Percentiles rank a stretch among this genome's conserved stretches.
These are phyloP conservation scores for Candida coleopterorum DNA, from an alignment of 805 yeast species.

Conservation along the genomic window DNA sequence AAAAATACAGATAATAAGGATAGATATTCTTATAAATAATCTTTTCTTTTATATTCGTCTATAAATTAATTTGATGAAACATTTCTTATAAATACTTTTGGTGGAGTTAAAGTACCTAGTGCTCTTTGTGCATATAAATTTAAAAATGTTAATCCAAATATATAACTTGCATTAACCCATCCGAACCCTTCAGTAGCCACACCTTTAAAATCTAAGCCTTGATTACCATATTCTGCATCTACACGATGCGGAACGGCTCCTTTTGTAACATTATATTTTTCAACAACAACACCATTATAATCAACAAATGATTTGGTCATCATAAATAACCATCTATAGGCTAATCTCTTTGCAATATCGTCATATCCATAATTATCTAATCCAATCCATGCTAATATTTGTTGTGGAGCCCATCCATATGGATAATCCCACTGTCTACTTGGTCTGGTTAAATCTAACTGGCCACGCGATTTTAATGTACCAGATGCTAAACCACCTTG, in stretches of 20 bases:
- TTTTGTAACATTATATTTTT: conserved; percentile 85
- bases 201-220: conserved; percentile 88
- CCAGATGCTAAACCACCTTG: conserved; percentile 89
- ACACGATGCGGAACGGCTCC: conserved; percentile 85
- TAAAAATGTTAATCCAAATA: conserved; percentile 65
- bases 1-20: too few species aligned
- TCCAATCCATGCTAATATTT: conserved; percentile 90
- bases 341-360: conserved; percentile 62
- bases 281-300: conserved; percentile 91
- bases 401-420: conserved; percentile 98
- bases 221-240: conserved; percentile 95
- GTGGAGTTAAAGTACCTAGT: conserved; percentile 74
- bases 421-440: conserved; percentile 98
- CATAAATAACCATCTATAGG: conserved; percentile 84
- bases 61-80: conserved; percentile 30
- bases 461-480: conserved; percentile 69
- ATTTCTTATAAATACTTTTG: conserved; percentile 53
- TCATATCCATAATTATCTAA: conserved; percentile 64
- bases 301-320: conserved; percentile 89
- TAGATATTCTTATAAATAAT: too few species aligned
- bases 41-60: too few species aligned
- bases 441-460: conserved; percentile 65
- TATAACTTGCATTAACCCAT: conserved; percentile 91
- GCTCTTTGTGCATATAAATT: conserved; percentile 67
- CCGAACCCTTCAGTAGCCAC: conserved; percentile 97